Evolutionary conservation across 208 protist species (phyloP).

Genomic region (Trypanosoma caninum): DNA sequence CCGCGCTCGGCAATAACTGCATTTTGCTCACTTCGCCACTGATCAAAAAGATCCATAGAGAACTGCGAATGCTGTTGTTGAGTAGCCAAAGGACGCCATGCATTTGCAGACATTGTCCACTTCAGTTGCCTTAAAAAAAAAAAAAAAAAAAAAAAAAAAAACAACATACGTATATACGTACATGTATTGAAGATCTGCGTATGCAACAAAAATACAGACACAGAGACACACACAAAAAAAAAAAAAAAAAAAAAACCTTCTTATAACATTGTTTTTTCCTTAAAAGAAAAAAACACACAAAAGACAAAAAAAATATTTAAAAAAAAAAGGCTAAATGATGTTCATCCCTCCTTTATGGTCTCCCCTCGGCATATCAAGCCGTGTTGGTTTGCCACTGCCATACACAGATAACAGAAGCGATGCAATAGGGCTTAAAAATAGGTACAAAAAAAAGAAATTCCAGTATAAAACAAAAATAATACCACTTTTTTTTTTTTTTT

Average conservation of each 20-base stretch:
- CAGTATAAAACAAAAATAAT: not conserved
- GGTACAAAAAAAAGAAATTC: constrained; percentile 19
- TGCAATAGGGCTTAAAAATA: constrained; percentile 19
- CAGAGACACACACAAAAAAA: not conserved
- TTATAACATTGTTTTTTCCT: not conserved
- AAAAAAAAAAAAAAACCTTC: constrained; percentile 9
- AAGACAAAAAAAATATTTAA: constrained; percentile 21
- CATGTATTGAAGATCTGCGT: not conserved
- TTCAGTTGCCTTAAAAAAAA: not conserved
- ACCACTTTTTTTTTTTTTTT: too few species aligned
- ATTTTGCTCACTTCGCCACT: constrained; percentile 64
- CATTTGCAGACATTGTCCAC: constrained; percentile 16
- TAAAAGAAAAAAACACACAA: constrained; percentile 17
- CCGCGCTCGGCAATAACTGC: constrained; percentile 53
- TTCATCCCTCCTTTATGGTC: constrained; percentile 11
- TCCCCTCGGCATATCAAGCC: constrained; percentile 20
- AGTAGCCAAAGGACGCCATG: constrained; percentile 22
- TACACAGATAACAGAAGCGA: constrained; percentile 18
- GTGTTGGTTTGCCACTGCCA: constrained; percentile 22
- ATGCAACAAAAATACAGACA: not conserved
- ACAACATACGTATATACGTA: not conserved
- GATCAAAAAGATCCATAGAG: constrained; percentile 59
- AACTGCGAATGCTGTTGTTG: constrained; percentile 56
- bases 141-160: constrained; percentile 5
- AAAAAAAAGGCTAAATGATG: constrained; percentile 9